phyloP scores from a whole-genome alignment of 768 basidiomycete genomes.

The Auriscalpium microsporum region DNA sequence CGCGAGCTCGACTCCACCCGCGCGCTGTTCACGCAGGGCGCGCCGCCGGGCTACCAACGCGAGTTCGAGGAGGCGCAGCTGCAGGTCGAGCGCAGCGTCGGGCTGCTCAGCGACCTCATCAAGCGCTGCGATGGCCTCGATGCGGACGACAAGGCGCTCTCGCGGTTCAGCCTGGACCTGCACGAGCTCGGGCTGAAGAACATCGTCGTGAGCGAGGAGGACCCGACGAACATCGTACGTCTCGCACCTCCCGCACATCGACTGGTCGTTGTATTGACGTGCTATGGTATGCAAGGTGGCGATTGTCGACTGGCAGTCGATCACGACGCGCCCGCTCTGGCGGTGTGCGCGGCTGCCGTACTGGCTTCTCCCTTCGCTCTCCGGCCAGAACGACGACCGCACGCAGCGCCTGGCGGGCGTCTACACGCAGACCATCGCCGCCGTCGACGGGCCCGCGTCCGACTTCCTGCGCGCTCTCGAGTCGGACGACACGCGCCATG shows the following conservation, averaged over 20 bases:
- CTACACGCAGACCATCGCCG: conserved; percentile 18
- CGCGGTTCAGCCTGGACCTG: conserved; percentile 25
- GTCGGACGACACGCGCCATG: conserved; percentile 22
- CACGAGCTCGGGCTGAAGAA: conserved; percentile 22
- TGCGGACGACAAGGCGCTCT: conserved; percentile 23
- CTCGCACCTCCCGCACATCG: not conserved
- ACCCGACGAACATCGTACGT: conserved; percentile 23
- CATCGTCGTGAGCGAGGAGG: conserved; percentile 21
- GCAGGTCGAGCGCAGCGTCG: conserved; percentile 24
- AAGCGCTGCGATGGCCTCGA: conserved; percentile 24
- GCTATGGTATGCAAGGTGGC: conserved; percentile 11
- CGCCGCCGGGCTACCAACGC: conserved; percentile 23
- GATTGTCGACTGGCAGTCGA: conserved; percentile 23
- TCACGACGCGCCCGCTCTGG: conserved; percentile 24
- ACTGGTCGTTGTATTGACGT: not conserved
- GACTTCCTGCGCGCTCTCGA: conserved; percentile 22
- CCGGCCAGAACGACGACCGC: conserved; percentile 11
- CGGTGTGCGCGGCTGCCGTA: conserved; percentile 25
- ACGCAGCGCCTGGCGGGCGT: conserved; percentile 15
- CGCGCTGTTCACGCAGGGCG: conserved; percentile 24
- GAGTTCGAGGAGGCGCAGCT: conserved; percentile 21
- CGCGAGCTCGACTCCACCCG: conserved; percentile 25
- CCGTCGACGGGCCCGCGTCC: conserved; percentile 17
- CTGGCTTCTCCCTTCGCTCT: conserved; percentile 22
- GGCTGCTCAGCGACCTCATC: conserved; percentile 22